A percentile compares a stretch with the other conserved stretches of the same genome.
Evolutionary conservation across 768 basidiomycete species (phyloP).

Genomic region (Lactarius akahatsu): DNA sequence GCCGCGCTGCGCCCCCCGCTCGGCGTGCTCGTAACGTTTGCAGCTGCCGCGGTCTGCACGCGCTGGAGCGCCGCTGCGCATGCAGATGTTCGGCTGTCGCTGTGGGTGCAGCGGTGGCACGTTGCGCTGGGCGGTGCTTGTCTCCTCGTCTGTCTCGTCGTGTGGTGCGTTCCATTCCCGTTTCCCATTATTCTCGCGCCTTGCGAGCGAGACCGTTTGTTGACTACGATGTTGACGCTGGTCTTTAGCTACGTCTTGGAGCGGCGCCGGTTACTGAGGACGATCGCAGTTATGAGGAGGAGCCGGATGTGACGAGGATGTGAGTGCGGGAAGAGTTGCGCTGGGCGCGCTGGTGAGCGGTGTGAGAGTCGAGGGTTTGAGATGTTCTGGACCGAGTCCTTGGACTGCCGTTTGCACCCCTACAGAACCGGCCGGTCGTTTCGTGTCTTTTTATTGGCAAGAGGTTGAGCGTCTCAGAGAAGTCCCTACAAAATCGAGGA

Average conservation of each 20-base stretch:
- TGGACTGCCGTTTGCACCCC: too few relatives aligned
- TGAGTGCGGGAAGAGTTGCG: too few relatives aligned
- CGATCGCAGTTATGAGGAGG: neutral
- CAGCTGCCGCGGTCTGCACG: slow-evolving; percentile 30
- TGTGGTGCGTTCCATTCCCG: neutral
- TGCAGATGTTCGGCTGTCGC: slow-evolving; percentile 24
- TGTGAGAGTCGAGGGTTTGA: too few relatives aligned
- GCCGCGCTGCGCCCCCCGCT: slow-evolving; percentile 32
- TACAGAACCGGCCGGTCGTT: too few relatives aligned
- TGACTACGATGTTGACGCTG: neutral
- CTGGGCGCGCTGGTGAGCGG: too few relatives aligned
- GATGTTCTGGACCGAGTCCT: too few relatives aligned
- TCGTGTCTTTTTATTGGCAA: too few relatives aligned
- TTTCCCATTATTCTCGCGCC: neutral
- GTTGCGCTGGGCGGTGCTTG: slow-evolving; percentile 32
- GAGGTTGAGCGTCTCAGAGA: too few relatives aligned
- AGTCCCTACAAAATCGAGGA: too few relatives aligned
- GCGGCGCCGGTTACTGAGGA: neutral
- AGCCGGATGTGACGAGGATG: neutral
- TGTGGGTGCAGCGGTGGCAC: slow-evolving; percentile 33
- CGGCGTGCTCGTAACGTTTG: slow-evolving; percentile 33
- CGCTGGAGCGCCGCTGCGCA: slow-evolving; percentile 32
- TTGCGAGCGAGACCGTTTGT: neutral
- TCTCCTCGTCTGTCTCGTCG: slow-evolving; percentile 18
- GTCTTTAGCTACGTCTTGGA: neutral